Evolutionary conservation across 2,329 filamentous ascomycete genomes (phyloP), one percentile per base, ranked within the genome.

Genomic region (Lasiodiplodia hormozganensis): DNA sequence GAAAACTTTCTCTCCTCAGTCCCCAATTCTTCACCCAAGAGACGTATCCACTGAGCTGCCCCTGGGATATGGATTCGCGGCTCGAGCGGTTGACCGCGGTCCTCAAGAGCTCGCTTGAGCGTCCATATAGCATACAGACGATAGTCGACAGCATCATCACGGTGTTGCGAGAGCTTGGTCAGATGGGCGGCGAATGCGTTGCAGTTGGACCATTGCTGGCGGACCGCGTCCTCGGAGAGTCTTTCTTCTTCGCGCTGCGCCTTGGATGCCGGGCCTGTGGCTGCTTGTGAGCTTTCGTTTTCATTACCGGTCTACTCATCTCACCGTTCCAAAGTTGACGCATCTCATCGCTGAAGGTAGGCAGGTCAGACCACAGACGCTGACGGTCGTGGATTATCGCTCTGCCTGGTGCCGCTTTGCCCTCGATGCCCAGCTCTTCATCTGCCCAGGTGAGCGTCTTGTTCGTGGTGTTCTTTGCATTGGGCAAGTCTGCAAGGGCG

Each of bases 121-220:
- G 38, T 47, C 57, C 36, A 47, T 12, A 60, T 60, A 23, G 57
- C 57, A 10, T 31, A 31, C 4, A 47, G 25, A 25, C 28, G 4
- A 23, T n/a, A 47, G 38, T 25, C 57, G 7, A 60, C 23, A n/a
- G 36, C 57, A n/a, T 47, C 57, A 11, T 10, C 38, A 12, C 21
- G 23, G 16, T 8, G n/a, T 18, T 2, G 40, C 12, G 57, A 60
- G 23, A 25, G 36, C 21, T 47, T 28, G 10, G 38, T 31, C 21
- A 60, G 21, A 21, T 60, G 14, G 53, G 57, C 38, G 11, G 23
- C 21, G 38, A 60, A 60, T 2, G 57, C 57, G 57, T 60, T 60
- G 36, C 23, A 10, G 36, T 47, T 60, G 23, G 21, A 43, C 38
- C 57, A 60, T 3, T 47, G 14, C 4, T 25, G n/a, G 21, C 36